phyloP scores from a whole-genome alignment of 176 grass and related monocot genomes.

The Calamus simplicifolius region DNA sequence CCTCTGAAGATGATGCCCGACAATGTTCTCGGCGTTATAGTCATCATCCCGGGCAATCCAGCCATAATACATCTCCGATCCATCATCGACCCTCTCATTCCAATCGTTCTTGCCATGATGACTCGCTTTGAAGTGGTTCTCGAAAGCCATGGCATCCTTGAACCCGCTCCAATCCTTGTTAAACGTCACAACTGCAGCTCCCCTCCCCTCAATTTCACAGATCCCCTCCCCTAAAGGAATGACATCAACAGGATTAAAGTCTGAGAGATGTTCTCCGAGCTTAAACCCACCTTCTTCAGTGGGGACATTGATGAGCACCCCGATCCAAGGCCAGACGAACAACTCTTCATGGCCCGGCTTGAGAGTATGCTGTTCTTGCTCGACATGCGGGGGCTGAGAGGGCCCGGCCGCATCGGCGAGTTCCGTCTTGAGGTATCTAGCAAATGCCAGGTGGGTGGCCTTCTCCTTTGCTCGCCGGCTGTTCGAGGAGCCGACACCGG shows the following conservation, averaged over 20 bases:
- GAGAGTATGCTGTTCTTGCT: no score
- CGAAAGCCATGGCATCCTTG: constrained; percentile 44
- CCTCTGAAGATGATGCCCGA: constrained; percentile 59
- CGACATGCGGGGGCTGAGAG: neutral
- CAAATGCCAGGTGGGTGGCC: constrained; percentile 28
- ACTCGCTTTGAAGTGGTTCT: constrained; percentile 46
- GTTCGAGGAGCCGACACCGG: constrained; percentile 51
- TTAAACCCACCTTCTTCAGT: neutral
- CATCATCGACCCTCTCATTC: neutral
- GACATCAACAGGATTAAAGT: constrained; percentile 33
- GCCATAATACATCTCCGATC: constrained; percentile 35
- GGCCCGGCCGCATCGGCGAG: constrained; percentile 27
- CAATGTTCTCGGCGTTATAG: constrained; percentile 23
- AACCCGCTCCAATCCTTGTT: constrained; percentile 53
- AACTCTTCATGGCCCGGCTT: constrained; percentile 27
- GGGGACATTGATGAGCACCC: constrained; percentile 38
- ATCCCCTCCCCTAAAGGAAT: constrained; percentile 30
- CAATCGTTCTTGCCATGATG: constrained; percentile 55
- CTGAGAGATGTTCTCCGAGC: constrained; percentile 10
- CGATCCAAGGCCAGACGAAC: constrained; percentile 74
- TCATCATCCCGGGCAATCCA: constrained; percentile 63
- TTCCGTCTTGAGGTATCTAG: constrained; percentile 24
- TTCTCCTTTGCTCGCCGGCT: constrained; percentile 34
- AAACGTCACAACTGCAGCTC: constrained; percentile 42
- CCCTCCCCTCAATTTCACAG: constrained; percentile 8